Evolutionary conservation across 805 yeast genomes (phyloP).

Genomic region (Peterozyma toletana): DNA sequence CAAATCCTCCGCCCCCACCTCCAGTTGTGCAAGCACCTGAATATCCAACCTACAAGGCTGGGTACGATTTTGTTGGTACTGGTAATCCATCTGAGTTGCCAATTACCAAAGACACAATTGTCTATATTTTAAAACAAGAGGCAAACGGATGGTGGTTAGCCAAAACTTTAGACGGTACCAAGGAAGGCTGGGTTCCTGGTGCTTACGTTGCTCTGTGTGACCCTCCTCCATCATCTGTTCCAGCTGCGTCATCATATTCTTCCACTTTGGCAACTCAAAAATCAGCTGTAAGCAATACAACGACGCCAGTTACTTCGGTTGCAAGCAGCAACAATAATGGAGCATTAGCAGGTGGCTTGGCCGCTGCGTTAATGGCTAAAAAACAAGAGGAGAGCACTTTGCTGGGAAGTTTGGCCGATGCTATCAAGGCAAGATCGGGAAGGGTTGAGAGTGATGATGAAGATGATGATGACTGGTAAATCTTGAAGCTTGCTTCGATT

Average conservation of each 20-base stretch:
- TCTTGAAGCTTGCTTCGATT: too few species aligned
- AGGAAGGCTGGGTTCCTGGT: slow-evolving; percentile 97
- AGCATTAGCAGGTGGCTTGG: slow-evolving; percentile 44
- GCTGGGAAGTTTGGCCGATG: slow-evolving; percentile 87
- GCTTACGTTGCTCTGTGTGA: slow-evolving; percentile 69
- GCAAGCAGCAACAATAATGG: slow-evolving; percentile 20
- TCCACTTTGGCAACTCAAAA: slow-evolving; percentile 9
- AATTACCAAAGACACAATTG: slow-evolving; percentile 65
- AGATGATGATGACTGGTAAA: slow-evolving; percentile 38
- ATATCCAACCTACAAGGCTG: slow-evolving; percentile 75
- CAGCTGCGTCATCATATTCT: slow-evolving; percentile 17
- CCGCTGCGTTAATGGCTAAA: slow-evolving; percentile 61
- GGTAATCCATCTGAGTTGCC: slow-evolving; percentile 80
- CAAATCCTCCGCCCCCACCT: slow-evolving; percentile 71
- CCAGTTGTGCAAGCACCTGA: slow-evolving; percentile 53
- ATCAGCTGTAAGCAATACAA: slow-evolving; percentile 2
- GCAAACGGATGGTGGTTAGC: slow-evolving; percentile 95
- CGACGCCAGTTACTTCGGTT: slow-evolving; percentile 16
- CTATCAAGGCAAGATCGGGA: slow-evolving; percentile 69
- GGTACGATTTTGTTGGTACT: slow-evolving; percentile 84
- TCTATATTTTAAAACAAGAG: slow-evolving; percentile 64
- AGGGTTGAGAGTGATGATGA: slow-evolving; percentile 70
- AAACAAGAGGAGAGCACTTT: slow-evolving; percentile 51
- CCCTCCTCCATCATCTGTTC: slow-evolving; percentile 32
- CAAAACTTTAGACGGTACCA: slow-evolving; percentile 62